Percentiles rank a stretch among this genome's conserved stretches.
Evolutionary conservation across 768 basidiomycete species (phyloP).

Genomic region (Boletus insuetus): DNA sequence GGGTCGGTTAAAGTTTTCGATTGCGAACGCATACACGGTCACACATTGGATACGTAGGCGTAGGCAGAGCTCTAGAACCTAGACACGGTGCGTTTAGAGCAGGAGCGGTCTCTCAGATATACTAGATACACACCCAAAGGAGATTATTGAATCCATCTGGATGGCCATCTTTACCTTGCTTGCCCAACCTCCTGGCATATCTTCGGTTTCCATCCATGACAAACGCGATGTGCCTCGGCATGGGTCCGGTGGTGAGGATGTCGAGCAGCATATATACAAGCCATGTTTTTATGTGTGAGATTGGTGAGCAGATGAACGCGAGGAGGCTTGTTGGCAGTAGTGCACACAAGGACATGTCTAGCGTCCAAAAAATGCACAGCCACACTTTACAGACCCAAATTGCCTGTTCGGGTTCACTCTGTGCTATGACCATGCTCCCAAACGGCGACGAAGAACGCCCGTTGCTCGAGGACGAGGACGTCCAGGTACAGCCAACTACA

Average conservation of each 20-base stretch:
- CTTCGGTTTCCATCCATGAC: constrained; percentile 98
- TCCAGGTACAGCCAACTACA: background rate
- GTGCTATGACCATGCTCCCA: background rate
- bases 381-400: constrained; percentile 8
- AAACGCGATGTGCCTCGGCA: constrained; percentile 89
- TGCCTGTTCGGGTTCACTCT: too few species aligned
- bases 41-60: constrained; percentile 79
- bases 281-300: constrained; percentile 22
- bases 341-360: too few species aligned
- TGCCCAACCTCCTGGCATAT: constrained; percentile 70
- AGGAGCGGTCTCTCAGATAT: background rate
- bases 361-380: constrained; percentile 12
- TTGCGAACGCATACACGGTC: constrained; percentile 95
- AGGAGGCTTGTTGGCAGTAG: background rate
- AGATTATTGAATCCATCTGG: constrained; percentile 79
- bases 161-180: constrained; percentile 76
- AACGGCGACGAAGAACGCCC: constrained; percentile 28
- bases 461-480: constrained; percentile 18
- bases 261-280: constrained; percentile 49
- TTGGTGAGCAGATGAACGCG: constrained; percentile 6
- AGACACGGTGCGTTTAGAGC: background rate
- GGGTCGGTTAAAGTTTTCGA: constrained; percentile 93
- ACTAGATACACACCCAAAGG: constrained; percentile 57
- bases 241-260: constrained; percentile 76
- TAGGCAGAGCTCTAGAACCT: constrained; percentile 88